Evolutionary conservation across 768 basidiomycete species (phyloP).

Genomic region (Boletus sp.): DNA sequence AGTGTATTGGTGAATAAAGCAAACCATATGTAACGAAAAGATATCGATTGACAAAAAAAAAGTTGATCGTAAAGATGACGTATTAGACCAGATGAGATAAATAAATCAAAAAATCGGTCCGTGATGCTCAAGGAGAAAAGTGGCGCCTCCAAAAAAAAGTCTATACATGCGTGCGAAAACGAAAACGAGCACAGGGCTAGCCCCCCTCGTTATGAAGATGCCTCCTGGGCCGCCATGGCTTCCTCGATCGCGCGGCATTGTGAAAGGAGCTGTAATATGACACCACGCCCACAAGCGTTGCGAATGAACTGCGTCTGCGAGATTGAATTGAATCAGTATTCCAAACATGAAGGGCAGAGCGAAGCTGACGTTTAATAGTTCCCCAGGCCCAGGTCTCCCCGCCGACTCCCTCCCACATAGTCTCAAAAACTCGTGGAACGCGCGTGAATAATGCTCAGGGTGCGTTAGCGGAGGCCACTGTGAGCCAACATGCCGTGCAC

Average conservation of each 20-base stretch:
- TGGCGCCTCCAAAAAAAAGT: background rate
- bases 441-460: constrained; percentile 60
- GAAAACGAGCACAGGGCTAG: background rate
- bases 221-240: constrained; percentile 20
- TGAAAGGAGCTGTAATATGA: constrained; percentile 64
- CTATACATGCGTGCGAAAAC: background rate
- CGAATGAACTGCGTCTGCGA: constrained; percentile 60
- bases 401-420: constrained; percentile 62
- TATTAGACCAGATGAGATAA: background rate
- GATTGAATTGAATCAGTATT: constrained; percentile 1
- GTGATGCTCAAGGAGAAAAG: background rate
- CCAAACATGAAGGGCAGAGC: background rate
- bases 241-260: constrained; percentile 71
- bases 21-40: constrained; percentile 1
- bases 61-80: background rate
- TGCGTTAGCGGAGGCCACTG: constrained; percentile 65
- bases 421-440: constrained; percentile 71
- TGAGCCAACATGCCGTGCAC: constrained; percentile 44
- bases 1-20: background rate
- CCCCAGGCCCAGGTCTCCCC: constrained; percentile 53
- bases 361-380: constrained; percentile 55
- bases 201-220: background rate
- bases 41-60: background rate
- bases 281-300: constrained; percentile 64
- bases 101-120: constrained; percentile 1